Conservation (phyloP, 1,139 yeast species). For the Suhomyces taliae region DNA sequence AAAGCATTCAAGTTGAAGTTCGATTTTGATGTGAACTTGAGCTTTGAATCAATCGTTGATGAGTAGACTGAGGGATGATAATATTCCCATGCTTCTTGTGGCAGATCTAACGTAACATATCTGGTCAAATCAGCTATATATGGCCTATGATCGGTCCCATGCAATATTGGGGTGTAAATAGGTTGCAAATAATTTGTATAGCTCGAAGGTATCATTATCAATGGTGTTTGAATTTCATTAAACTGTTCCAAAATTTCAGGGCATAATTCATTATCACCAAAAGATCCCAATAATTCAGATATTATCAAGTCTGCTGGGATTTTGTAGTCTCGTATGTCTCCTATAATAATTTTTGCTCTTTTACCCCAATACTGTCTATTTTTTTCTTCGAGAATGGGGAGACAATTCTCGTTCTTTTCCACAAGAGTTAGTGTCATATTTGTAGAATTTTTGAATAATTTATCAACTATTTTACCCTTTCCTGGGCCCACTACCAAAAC, state of each 20-base stretch:
- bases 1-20: constrained; percentile 77
- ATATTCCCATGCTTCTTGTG: constrained; percentile 55
- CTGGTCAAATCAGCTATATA: constrained; percentile 62
- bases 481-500: constrained; percentile 85
- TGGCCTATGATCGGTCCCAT: constrained; percentile 39
- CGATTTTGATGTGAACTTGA: constrained; percentile 25
- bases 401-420: constrained; percentile 72
- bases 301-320: constrained; percentile 53
- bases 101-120: constrained; percentile 38
- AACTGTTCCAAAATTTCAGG: constrained; percentile 65
- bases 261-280: constrained; percentile 86
- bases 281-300: constrained; percentile 83
- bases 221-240: constrained; percentile 11
- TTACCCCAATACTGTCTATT: constrained; percentile 47
- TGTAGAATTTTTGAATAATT: constrained; percentile 34
- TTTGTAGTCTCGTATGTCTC: constrained; percentile 57
- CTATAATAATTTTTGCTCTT: constrained; percentile 48
- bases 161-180: constrained; percentile 52
- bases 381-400: constrained; percentile 42
- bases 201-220: constrained; percentile 63
- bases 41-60: background rate
- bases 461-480: constrained; percentile 72
- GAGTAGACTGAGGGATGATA: constrained; percentile 39
- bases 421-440: constrained; percentile 25
- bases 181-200: constrained; percentile 67